Base-by-base conservation (phyloP, 225 moss, liverwort and hornwort genomes). In the Polytrichum commune region DNA sequence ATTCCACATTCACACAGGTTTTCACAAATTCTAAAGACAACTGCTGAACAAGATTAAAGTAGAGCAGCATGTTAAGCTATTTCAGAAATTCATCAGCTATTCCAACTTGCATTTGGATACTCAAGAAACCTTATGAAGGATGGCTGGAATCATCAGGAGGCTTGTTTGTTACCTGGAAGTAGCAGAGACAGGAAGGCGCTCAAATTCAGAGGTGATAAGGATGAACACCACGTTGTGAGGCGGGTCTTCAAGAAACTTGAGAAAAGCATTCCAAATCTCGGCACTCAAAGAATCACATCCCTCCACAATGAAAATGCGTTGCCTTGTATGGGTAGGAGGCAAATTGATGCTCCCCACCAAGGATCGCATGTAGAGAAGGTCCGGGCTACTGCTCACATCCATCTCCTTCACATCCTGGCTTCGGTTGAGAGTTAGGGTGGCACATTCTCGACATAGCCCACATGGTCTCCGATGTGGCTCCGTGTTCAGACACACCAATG, bases 371-470 rank as follows among this genome's bases (percentile, higher is more conserved):
- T 78, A 79, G 8, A 84, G 86, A 3, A 84, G 67, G 27, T 90
- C 93, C 3, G 84, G 70, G 68, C 79, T 86, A 5, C 35, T 58
- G 24, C 85, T 80, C 3, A 86, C 90, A 72, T 96, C 89, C 29
- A 92, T 81, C 72, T 96, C 91, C 70, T 77, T 79, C 54, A 96
- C 85, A 65, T 90, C 89, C 19, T 72, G 38, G 67, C 81, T 88
- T 60, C 88, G 72, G 56, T 85, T 84, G 20, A 82, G 87, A 7
- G 85, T 83, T 20, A 79, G 69, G 16, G 81, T 86, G 4, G 73
- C 84, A 67, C 96, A 96, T 62, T 90, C 90, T 9, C 88, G 74
- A 62, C 96, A 93, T 53, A 88, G 65, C 33, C 96, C 93, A 68
- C 96, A 96, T 0, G 96, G 95, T 26, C 90, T 85, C 25, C 88